Base-by-base conservation (phyloP, 2,329 filamentous ascomycete genomes). In the Juglanconis juglandina region DNA sequence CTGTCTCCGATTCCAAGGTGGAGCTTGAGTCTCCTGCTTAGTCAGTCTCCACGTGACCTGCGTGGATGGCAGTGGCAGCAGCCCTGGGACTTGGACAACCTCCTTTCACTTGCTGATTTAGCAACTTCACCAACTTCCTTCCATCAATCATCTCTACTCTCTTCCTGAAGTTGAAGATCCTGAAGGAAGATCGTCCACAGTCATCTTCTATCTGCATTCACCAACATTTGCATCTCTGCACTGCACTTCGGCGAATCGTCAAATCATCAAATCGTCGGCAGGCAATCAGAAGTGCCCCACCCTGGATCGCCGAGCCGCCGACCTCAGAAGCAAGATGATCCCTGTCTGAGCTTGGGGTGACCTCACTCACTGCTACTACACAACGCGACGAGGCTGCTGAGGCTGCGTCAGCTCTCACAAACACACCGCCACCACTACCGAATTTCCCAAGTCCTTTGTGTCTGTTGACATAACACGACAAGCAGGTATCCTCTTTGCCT, bases 351-450 rank as follows among this genome's bases (percentile, higher is more conserved):
- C 24, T 24, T 24, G 24, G 24, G 24, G 24, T 24, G 48, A 30
- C 34, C 10, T 35, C 35, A 41, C n/a, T 39, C 35, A 13, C 34
- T n/a, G 24, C 39, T 8, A 63, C 58, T 37, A 53, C 59, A 61
- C 53, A 46, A 63, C 56, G 62, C 60, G 61, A 59, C 61, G 53
- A 66, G 64, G 64, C 11, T 37, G 14, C 34, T 60, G 53, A 66
- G 64, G 64, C 11, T 37, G 14, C 34, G 37, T 63, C 63, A 59
- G 57, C 60, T 62, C 46, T 14, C n/a, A 34, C 58, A 24, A 17
- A 30, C 41, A 37, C 44, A 35, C 33, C 24, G 24, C 24, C 24
- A 24, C 24, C 24, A 24, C 24, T 24, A 24, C 24, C 24, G 24
- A 24, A 24, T 24, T 24, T 24, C 24, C 24, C 24, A 24, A 24